phyloP scores from a whole-genome alignment of 2,329 filamentous ascomycete genomes.

The Pyrenophora teres region DNA sequence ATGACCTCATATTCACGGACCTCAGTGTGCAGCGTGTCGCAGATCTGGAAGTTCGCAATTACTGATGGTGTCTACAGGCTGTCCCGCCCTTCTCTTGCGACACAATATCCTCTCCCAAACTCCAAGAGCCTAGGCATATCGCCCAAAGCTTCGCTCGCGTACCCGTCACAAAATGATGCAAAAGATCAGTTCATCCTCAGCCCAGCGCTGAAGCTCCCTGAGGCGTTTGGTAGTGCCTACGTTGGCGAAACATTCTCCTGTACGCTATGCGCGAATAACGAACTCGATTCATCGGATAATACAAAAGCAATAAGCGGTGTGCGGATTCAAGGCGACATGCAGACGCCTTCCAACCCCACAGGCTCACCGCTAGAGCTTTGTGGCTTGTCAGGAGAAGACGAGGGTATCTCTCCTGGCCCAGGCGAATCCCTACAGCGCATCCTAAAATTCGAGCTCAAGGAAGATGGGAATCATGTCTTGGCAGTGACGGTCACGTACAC shows the following conservation, averaged over 20 bases:
- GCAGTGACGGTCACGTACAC: slow-evolving; percentile 94
- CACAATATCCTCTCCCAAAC: slow-evolving; percentile 68
- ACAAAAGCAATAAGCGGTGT: slow-evolving; percentile 70
- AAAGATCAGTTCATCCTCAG: slow-evolving; percentile 61
- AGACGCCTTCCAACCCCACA: slow-evolving; percentile 76
- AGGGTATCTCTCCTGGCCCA: slow-evolving; percentile 52
- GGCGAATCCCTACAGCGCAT: slow-evolving; percentile 78
- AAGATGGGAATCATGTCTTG: slow-evolving; percentile 91
- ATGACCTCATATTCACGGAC: not conserved
- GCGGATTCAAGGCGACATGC: slow-evolving; percentile 89
- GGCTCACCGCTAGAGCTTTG: slow-evolving; percentile 62
- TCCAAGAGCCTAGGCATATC: slow-evolving; percentile 57
- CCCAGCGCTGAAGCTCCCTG: slow-evolving; percentile 77
- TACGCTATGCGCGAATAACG: slow-evolving; percentile 95
- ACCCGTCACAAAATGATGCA: slow-evolving; percentile 59
- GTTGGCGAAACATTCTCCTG: slow-evolving; percentile 95
- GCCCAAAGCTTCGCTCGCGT: slow-evolving; percentile 69
- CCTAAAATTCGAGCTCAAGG: slow-evolving; percentile 84
- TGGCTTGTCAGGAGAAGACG: slow-evolving; percentile 51
- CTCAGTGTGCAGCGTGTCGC: not conserved
- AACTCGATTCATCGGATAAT: slow-evolving; percentile 55
- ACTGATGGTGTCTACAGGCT: slow-evolving; percentile 59
- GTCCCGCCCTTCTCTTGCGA: slow-evolving; percentile 77
- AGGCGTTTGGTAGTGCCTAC: slow-evolving; percentile 91
- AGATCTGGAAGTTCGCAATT: not conserved